Evolutionary conservation across 2,329 filamentous ascomycete genomes (phyloP).

Genomic region (Epicoccum nigrum): DNA sequence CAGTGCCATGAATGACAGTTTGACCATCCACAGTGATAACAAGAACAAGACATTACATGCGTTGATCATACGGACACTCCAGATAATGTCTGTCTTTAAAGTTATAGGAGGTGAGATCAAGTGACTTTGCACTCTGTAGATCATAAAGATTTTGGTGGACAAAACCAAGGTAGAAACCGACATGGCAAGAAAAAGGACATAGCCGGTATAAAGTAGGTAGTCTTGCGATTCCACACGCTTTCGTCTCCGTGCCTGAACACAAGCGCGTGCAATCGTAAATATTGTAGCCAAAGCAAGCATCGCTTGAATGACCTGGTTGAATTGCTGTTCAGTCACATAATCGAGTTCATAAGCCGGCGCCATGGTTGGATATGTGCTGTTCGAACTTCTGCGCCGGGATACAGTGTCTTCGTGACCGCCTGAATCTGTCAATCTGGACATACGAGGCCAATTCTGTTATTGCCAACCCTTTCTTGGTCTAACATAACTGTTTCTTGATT

Average conservation of each 20-base stretch:
- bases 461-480: too few species aligned
- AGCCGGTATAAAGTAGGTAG: constrained; percentile 32
- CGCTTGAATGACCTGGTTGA: constrained; percentile 10
- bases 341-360: not conserved
- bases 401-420: too few species aligned
- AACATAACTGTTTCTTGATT: too few species aligned
- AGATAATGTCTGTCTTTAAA: constrained; percentile 38
- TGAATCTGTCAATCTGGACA: too few species aligned
- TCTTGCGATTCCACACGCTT: constrained; percentile 20
- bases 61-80: constrained; percentile 49
- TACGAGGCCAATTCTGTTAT: too few species aligned
- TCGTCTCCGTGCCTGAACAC: constrained; percentile 19
- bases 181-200: constrained; percentile 28
- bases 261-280: constrained; percentile 22
- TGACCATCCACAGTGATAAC: constrained; percentile 50
- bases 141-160: constrained; percentile 40
- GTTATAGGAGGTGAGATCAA: constrained; percentile 32
- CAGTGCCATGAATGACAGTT: constrained; percentile 50
- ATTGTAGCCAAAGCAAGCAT: constrained; percentile 27
- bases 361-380: not conserved
- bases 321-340: constrained; percentile 4
- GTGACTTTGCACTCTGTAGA: constrained; percentile 15
- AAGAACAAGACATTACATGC: constrained; percentile 49
- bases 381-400: not conserved
- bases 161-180: constrained; percentile 44